Conservation (phyloP, 2,329 filamentous ascomycete genomes). For the Neofusicoccum parvum region DNA sequence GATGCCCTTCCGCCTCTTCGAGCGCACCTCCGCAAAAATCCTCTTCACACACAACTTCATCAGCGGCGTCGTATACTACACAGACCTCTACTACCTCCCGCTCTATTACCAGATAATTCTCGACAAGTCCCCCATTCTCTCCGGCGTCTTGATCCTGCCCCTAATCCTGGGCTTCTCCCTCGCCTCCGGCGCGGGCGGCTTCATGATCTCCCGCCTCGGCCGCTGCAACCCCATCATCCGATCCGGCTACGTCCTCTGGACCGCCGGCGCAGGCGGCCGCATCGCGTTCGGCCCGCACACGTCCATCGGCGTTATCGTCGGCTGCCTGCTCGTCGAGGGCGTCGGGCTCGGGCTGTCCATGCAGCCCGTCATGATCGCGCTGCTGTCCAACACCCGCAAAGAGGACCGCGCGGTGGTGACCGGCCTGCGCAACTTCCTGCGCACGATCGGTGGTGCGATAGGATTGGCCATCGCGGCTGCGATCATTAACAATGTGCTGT, state of each 20-base stretch:
- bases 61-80: constrained; percentile 63
- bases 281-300: constrained; percentile 52
- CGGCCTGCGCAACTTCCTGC: constrained; percentile 64
- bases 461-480: constrained; percentile 62
- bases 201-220: constrained; percentile 55
- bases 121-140: constrained; percentile 47
- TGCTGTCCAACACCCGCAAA: constrained; percentile 55
- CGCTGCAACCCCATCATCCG: constrained; percentile 52
- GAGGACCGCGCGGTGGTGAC: constrained; percentile 63
- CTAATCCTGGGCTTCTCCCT: constrained; percentile 52
- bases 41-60: constrained; percentile 63
- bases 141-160: constrained; percentile 55
- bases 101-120: constrained; percentile 64
- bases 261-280: constrained; percentile 56
- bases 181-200: constrained; percentile 54
- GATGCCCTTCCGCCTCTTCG: constrained; percentile 66
- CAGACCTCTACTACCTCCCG: constrained; percentile 62
- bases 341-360: constrained; percentile 57
- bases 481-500: constrained; percentile 39
- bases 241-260: constrained; percentile 51
- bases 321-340: constrained; percentile 43
- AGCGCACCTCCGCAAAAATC: constrained; percentile 53
- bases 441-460: constrained; percentile 59
- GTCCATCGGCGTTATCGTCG: constrained; percentile 53
- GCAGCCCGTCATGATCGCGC: constrained; percentile 58